Base-by-base conservation (phyloP, 345 rosid species). In the Salix koriyanagi region DNA sequence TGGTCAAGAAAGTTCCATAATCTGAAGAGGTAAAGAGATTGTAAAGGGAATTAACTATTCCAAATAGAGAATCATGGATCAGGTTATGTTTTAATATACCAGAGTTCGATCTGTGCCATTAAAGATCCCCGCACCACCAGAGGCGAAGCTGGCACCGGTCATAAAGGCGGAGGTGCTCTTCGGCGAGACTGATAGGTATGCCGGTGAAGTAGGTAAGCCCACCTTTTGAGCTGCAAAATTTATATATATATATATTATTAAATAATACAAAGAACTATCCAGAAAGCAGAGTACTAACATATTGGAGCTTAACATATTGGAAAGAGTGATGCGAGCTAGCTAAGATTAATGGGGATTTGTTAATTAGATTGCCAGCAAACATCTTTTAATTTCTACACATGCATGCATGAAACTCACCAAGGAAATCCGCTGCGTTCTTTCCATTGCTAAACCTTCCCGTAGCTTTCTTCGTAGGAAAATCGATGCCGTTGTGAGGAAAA, bases 41-140 rank as follows among this genome's bases (percentile, higher is more conserved):
- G 50, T 9, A 14, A 46, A 46, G 18, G 50, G 50, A 44, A 44
- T 44, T 44, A 13, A 44, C 3, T 12, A 46, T 46, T 44, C 50
- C 50, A 46, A 46, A 46, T 0, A 46, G 50, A 46, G 13, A 11
- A 46, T 46, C 50, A 46, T 44, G 50, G 50, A 44, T 44, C 50
- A 13, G 50, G 50, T 3, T 46, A 46, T 46, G 18, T 46, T 13
- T 46, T 46, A 15, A 13, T 95, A 77, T 84, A 91, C 98, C 52
- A 79, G 71, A 18, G 34, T 11, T 50, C 83, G 78, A 65, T 87
- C 92, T 1, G 86, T 28, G 75, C 89, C 58, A 37, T 88, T 84
- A 78, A 94, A 86, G 85, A 94, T 91, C 25, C 90, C 92, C 4
- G 92, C 86, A 7, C 90, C 91, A 4, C 84, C 92, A 1, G 89